Conservation (phyloP, 208 protist species). For the Leishmania braziliensis region DNA sequence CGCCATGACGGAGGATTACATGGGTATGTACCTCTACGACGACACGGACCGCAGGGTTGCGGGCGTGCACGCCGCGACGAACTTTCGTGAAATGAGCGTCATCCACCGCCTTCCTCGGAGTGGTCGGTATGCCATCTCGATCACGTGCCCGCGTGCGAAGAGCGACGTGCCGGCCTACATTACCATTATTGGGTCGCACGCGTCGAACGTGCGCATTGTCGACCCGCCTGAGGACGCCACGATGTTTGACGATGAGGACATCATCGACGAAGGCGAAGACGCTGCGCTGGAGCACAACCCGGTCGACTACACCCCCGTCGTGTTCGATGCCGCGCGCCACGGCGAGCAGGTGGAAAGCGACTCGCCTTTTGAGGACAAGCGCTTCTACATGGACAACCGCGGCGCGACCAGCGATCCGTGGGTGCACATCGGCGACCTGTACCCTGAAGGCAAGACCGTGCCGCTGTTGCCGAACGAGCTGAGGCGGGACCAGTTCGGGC, state of each 20-base stretch:
- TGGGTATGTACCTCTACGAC: no score
- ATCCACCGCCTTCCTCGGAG: constrained; percentile 52
- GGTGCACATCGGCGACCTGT: constrained; percentile 73
- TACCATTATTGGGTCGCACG: constrained; percentile 43
- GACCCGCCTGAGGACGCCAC: constrained; percentile 61
- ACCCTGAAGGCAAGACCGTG: constrained; percentile 57
- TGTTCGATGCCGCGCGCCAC: constrained; percentile 13
- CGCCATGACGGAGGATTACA: no score
- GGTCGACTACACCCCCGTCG: constrained; percentile 62
- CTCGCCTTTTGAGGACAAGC: constrained; percentile 57
- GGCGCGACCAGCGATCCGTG: constrained; percentile 49
- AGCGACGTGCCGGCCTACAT: constrained; percentile 56
- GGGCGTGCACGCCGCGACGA: constrained; percentile 60
- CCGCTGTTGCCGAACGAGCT: constrained; percentile 56
- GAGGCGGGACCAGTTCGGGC: constrained; percentile 55
- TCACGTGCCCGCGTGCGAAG: constrained; percentile 70
- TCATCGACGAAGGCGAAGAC: constrained; percentile 72
- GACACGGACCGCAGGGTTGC: no score
- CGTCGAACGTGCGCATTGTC: constrained; percentile 61
- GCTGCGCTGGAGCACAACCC: constrained; percentile 27
- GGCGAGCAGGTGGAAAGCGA: constrained; percentile 43
- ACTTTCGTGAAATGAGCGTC: constrained; percentile 84
- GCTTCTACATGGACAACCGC: constrained; percentile 55
- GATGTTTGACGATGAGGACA: constrained; percentile 78
- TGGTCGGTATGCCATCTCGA: constrained; percentile 68